A percentile compares a stretch with the other conserved stretches of the same genome.
These are phyloP conservation scores for Suillus alpinus DNA, from an alignment of 768 basidiomycete genomes.

Conservation along the genomic window DNA sequence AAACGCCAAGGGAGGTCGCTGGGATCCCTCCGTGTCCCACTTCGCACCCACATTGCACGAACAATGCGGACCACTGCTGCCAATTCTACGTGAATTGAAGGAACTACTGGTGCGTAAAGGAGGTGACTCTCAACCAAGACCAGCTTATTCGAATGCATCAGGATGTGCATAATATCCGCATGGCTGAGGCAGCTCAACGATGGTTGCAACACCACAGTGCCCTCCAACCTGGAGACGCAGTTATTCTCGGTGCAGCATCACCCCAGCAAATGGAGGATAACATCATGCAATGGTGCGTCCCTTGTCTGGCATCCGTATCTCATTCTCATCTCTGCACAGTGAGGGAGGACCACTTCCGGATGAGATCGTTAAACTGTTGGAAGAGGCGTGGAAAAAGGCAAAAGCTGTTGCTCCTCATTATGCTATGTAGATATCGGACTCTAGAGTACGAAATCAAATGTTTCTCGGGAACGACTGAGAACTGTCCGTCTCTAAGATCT, in stretches of 20 bases:
- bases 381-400: conserved; percentile 10
- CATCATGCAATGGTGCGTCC: conserved; percentile 14
- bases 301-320: not conserved
- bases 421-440: not conserved
- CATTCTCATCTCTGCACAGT: conserved; percentile 8
- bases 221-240: conserved; percentile 19
- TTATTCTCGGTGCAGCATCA: conserved; percentile 38
- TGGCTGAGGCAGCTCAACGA: conserved; percentile 11
- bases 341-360: conserved; percentile 16
- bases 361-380: conserved; percentile 10
- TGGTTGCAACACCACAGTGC: conserved; percentile 21
- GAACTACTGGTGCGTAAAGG: conserved; percentile 7
- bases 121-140: not conserved
- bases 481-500: too few species aligned
- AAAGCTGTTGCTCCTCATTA: conserved; percentile 11
- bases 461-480: too few species aligned
- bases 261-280: conserved; percentile 34
- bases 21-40: conserved; percentile 14
- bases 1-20: conserved; percentile 10
- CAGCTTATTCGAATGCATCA: not conserved
- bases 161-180: conserved; percentile 10
- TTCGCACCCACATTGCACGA: conserved; percentile 10
- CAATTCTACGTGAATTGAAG: conserved; percentile 13
- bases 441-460: not conserved
- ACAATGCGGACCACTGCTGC: conserved; percentile 12